Evolutionary conservation across 2,329 filamentous ascomycete species (phyloP), one percentile per base, ranked within the genome.

Genomic region (Fusarium sp.): DNA sequence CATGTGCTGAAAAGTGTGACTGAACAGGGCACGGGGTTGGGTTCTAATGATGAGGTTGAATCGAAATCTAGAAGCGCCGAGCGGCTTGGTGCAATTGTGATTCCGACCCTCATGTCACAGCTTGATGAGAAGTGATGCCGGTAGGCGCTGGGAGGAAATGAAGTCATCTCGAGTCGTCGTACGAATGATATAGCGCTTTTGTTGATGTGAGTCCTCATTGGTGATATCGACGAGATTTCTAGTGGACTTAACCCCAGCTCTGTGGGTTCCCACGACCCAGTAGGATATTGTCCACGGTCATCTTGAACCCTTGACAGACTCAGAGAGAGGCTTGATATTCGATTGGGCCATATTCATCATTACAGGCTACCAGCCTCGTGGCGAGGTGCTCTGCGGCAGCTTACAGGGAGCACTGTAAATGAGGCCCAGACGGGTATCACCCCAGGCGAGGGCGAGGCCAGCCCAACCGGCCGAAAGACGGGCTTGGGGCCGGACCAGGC

Each of bases 1-100:
- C 50, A 74, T 66, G 70, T 43, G 61, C 63, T 73, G 50, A 61
- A 64, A 25, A 63, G 45, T 66, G 60, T 69, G 59, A 54, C 57
- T 64, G 65, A 60, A 65, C 52, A 25, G 54, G 65, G 20, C 43
- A 58, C 62, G 58, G 32, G 30, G 52, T 77, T 76, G 69, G 76
- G 64, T 68, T 65, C 66, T 66, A 72, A 73, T 60, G 33, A 66
- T 58, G 66, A 58, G 8, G 60, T 54, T 69, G 65, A 47, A 66
- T 52, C 47, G 50, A 38, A 52, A 58, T 62, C 45, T 32, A 32
- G 59, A 63, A 75, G 32, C 45, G 67, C 64, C 67, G 66, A 70
- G 54, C 43, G 47, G 22, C 20, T 54, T 54, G 33, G 32, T 40
- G 17, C 7, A 22, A 45, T 59, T 25, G 54, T 37, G 32, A 35